Conservation (phyloP, 257 asterid species). For the Hygrophila difformis region DNA sequence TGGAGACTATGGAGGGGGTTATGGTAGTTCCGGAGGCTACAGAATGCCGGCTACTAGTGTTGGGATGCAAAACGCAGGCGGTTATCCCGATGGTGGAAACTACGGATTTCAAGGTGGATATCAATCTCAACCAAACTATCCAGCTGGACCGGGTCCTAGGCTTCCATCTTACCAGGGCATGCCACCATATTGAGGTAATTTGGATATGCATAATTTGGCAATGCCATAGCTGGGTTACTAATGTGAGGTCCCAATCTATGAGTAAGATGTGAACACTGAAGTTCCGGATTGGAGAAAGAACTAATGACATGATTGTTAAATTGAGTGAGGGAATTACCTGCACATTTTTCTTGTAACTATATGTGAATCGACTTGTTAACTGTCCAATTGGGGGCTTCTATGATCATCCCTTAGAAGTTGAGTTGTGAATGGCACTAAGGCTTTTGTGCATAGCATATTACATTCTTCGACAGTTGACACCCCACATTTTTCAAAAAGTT, state of each 20-base stretch:
- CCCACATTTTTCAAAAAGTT: no score
- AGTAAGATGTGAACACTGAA: background rate
- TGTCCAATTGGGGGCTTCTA: no score
- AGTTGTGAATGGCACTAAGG: background rate
- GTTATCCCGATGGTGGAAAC: constrained; percentile 62
- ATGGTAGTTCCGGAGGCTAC: constrained; percentile 45
- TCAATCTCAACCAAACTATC: constrained; percentile 52
- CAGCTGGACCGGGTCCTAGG: constrained; percentile 62
- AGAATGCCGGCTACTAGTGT: constrained; percentile 53
- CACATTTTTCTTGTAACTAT: background rate
- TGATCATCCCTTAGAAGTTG: no score
- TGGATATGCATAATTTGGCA: background rate
- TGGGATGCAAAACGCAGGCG: constrained; percentile 67
- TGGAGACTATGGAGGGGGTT: constrained; percentile 48
- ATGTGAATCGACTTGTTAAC: background rate
- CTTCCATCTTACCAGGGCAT: constrained; percentile 79
- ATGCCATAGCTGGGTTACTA: no score
- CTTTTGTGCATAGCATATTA: no score
- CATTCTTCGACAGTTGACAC: no score
- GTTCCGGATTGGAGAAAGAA: background rate
- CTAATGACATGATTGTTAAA: background rate
- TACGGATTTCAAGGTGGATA: constrained; percentile 44
- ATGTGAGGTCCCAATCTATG: background rate
- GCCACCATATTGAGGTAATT: constrained; percentile 87
- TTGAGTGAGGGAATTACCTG: background rate